These are phyloP conservation scores for Talaromyces sp. DNA, from an alignment of 2,329 filamentous ascomycete genomes.

Conservation along the genomic window DNA sequence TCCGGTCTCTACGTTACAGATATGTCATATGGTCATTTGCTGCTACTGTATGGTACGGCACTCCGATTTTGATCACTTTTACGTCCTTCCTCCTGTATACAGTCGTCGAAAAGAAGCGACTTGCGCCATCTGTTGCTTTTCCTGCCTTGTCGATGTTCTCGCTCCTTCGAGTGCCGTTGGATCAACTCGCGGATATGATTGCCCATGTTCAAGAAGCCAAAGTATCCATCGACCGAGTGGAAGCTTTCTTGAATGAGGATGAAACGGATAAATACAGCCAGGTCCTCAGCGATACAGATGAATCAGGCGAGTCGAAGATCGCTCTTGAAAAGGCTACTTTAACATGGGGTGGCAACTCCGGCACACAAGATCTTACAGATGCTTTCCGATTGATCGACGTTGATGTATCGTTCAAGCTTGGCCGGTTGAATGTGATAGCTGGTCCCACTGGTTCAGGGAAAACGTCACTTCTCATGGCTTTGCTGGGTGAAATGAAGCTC, in stretches of 20 bases:
- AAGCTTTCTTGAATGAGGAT: constrained; percentile 87
- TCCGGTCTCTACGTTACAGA: constrained; percentile 71
- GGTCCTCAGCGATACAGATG: constrained; percentile 67
- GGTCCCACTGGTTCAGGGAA: constrained; percentile 94
- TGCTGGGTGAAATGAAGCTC: constrained; percentile 93
- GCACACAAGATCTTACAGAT: constrained; percentile 52
- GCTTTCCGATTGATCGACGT: constrained; percentile 81
- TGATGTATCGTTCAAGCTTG: constrained; percentile 75
- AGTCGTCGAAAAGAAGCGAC: constrained; percentile 77
- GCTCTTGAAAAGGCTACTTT: constrained; percentile 82
- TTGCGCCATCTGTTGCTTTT: constrained; percentile 91
- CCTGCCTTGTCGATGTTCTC: constrained; percentile 95
- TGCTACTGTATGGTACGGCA: constrained; percentile 93
- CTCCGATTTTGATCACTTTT: constrained; percentile 92
- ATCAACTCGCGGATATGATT: constrained; percentile 97
- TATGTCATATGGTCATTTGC: constrained; percentile 91
- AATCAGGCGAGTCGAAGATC: constrained; percentile 68
- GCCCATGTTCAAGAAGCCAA: constrained; percentile 97
- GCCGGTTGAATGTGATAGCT: constrained; percentile 85
- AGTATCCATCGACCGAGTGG: constrained; percentile 93
- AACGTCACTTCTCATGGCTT: constrained; percentile 90
- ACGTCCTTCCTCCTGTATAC: constrained; percentile 95
- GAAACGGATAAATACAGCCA: constrained; percentile 96
- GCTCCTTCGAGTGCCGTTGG: constrained; percentile 84
- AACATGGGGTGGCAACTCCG: constrained; percentile 71